Conservation (phyloP, 306 rosid genomes). For the Pterocarpus macrocarpus region DNA sequence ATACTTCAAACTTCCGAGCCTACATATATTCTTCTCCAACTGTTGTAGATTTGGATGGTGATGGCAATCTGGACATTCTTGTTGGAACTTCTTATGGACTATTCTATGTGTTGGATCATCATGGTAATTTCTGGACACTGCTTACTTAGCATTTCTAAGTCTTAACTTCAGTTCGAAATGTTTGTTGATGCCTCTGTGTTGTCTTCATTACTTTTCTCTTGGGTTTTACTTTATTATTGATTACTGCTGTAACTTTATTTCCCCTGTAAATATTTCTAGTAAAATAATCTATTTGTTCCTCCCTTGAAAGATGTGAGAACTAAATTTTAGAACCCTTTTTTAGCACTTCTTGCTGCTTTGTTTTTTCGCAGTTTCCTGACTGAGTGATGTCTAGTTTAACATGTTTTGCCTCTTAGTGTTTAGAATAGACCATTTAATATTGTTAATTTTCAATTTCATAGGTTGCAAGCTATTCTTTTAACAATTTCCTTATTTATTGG, state of each 20-base stretch:
- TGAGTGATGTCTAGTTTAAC: not conserved
- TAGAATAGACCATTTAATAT: conserved; percentile 21
- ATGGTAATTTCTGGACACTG: conserved; percentile 61
- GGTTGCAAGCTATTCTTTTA: conserved; percentile 37
- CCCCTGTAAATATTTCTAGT: not conserved
- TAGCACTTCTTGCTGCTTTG: conserved; percentile 21
- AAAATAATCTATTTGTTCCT: conserved; percentile 28
- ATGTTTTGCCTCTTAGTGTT: conserved; percentile 14
- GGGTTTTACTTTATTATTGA: conserved; percentile 27
- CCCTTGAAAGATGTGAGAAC: conserved; percentile 2
- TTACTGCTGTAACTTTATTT: conserved; percentile 3
- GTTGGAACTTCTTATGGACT: conserved; percentile 95
- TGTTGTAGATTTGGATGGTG: conserved; percentile 95
- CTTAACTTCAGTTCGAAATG: conserved; percentile 5
- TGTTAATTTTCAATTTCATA: conserved; percentile 32
- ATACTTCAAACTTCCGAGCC: conserved; percentile 73
- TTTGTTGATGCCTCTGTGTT: conserved; percentile 2
- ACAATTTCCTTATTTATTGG: conserved; percentile 17
- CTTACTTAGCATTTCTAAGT: not conserved
- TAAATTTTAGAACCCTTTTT: not conserved
- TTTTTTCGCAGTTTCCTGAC: conserved; percentile 8
- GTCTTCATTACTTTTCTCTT: conserved; percentile 22
- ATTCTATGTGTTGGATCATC: conserved; percentile 95
- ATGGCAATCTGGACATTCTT: conserved; percentile 92
- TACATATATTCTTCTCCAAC: conserved; percentile 92